Conservation (phyloP, 176 grass and related monocot genomes). For the Oryza meridionalis region DNA sequence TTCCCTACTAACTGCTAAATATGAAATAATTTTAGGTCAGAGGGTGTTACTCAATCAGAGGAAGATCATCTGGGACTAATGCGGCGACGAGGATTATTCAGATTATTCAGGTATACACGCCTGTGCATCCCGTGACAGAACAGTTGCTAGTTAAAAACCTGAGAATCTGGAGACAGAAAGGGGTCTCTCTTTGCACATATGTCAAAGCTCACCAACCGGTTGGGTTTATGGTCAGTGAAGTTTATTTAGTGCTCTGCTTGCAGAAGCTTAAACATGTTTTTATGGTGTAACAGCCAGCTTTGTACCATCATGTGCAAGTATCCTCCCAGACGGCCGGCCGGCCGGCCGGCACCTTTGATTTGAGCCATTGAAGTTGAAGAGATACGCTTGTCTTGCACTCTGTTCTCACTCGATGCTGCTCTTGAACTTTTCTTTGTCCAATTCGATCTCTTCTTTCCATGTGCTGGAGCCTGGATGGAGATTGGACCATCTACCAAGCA, state of each 20-base stretch:
- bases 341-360: background rate
- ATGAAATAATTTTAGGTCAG: slow-evolving; percentile 7
- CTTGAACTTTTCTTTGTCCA: background rate
- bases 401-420: background rate
- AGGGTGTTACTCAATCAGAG: background rate
- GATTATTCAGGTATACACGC: background rate
- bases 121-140: slow-evolving; percentile 20
- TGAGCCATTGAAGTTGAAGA: background rate
- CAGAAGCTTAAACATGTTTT: background rate
- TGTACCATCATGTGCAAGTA: background rate
- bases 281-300: background rate
- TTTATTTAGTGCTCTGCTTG: background rate
- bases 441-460: background rate
- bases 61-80: background rate
- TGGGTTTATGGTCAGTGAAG: background rate
- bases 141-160: background rate
- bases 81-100: background rate
- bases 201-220: background rate
- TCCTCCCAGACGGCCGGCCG: background rate
- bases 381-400: slow-evolving; percentile 12
- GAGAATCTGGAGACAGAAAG: background rate
- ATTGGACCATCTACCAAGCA: background rate
- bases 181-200: background rate
- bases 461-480: background rate
- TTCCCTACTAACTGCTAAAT: background rate